A percentile compares a stretch with the other conserved stretches of the same genome.
Conservation (phyloP, 164 flowering plant genomes). For the Umbellularia californica region DNA sequence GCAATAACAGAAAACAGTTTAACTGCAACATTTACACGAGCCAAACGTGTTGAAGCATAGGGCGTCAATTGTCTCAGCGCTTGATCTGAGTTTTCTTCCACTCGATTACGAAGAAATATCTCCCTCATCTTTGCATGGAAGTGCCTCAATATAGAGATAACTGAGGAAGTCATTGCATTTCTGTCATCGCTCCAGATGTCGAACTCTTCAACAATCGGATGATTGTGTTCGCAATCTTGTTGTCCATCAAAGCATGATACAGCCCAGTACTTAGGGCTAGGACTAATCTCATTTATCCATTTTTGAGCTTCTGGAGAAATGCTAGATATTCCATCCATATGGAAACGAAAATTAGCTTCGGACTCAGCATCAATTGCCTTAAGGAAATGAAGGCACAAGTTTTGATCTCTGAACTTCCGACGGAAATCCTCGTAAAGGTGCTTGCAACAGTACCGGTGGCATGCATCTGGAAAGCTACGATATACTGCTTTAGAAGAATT, state of each 20-base stretch:
- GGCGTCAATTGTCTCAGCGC: too few species aligned
- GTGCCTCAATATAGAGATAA: too few species aligned
- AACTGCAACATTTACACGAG: too few species aligned
- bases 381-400: not conserved
- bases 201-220: too few species aligned
- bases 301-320: not conserved
- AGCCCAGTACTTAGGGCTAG: not conserved
- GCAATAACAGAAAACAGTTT: too few species aligned
- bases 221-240: too few species aligned
- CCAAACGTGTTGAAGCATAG: too few species aligned
- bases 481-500: not conserved
- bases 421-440: not conserved
- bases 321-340: not conserved
- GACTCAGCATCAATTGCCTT: not conserved
- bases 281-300: not conserved
- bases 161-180: too few species aligned
- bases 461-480: not conserved
- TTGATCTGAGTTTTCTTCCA: too few species aligned
- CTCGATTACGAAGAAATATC: too few species aligned
- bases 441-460: not conserved
- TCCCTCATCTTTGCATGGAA: too few species aligned
- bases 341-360: not conserved
- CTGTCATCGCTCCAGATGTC: too few species aligned
- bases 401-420: not conserved
- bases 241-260: conserved; percentile 1